phyloP scores from a whole-genome alignment of 441 rosid genomes.

The Populus trichocarpa region DNA sequence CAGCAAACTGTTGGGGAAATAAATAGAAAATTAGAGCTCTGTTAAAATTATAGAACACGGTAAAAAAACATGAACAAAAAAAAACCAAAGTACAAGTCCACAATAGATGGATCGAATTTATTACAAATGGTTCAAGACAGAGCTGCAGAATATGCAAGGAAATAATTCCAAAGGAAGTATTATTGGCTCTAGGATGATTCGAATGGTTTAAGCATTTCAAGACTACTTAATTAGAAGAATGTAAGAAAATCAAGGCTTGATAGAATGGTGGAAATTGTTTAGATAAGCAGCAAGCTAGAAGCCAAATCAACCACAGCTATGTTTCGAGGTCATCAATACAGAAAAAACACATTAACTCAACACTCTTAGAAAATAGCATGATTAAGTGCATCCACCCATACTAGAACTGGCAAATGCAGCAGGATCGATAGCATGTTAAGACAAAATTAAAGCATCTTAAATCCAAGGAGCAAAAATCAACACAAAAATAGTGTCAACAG shows the following conservation, averaged over 20 bases:
- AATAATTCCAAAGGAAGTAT: background rate
- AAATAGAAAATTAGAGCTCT: background rate
- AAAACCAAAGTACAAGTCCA: background rate
- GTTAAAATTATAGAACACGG: background rate
- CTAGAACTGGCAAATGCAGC: background rate
- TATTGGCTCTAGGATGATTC: background rate
- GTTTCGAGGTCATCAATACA: background rate
- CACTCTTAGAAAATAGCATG: background rate
- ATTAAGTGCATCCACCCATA: background rate
- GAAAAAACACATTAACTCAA: background rate
- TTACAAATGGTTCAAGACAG: background rate
- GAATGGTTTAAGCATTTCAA: background rate
- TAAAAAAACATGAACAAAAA: conserved; percentile 13
- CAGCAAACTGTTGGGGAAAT: conserved; percentile 1
- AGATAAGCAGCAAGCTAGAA: background rate
- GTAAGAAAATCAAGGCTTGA: background rate
- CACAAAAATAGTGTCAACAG: background rate
- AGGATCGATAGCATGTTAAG: background rate
- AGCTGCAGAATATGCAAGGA: background rate
- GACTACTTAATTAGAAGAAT: background rate
- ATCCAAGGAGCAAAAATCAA: background rate
- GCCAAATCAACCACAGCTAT: background rate
- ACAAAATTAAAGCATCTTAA: background rate
- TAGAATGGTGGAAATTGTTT: background rate
- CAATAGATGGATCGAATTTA: background rate